Percentiles rank a stretch among this genome's conserved stretches.
Evolutionary conservation across 805 yeast genomes (phyloP).

Genomic region (Zygosaccharomyces lentus): DNA sequence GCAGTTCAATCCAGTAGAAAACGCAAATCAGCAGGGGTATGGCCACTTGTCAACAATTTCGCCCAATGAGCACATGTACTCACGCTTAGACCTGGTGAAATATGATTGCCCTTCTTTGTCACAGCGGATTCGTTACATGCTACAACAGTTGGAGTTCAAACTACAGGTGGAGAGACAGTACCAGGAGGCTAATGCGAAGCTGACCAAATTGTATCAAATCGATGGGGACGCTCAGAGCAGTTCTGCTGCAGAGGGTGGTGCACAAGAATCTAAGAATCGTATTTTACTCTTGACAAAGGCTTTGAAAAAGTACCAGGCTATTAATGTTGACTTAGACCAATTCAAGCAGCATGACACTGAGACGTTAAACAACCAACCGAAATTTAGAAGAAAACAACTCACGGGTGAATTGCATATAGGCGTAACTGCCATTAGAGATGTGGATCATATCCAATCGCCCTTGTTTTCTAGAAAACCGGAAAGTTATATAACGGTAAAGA

Average conservation of each 20-base stretch:
- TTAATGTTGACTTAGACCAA: constrained; percentile 66
- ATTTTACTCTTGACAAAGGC: constrained; percentile 80
- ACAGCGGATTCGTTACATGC: constrained; percentile 90
- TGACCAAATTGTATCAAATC: constrained; percentile 75
- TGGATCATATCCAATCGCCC: constrained; percentile 88
- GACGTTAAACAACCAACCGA: constrained; percentile 56
- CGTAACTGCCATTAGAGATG: constrained; percentile 77
- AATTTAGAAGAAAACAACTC: constrained; percentile 74
- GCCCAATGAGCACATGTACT: constrained; percentile 40
- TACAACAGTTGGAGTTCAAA: constrained; percentile 90
- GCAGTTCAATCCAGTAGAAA: neutral
- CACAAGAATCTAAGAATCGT: constrained; percentile 77
- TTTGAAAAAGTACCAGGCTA: constrained; percentile 80
- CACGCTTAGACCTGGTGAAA: constrained; percentile 76
- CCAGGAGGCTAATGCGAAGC: constrained; percentile 85
- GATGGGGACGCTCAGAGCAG: constrained; percentile 88
- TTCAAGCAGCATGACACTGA: constrained; percentile 58
- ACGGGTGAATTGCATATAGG: constrained; percentile 74
- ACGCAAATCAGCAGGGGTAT: constrained; percentile 14
- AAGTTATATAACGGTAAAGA: constrained; percentile 67
- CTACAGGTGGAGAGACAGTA: constrained; percentile 92
- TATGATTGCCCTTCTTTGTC: constrained; percentile 94
- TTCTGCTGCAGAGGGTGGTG: constrained; percentile 85
- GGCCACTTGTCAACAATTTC: constrained; percentile 39
- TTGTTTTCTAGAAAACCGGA: constrained; percentile 76